Base-by-base conservation (phyloP, 805 yeast genomes). In the Starmerella potacharoeniae region DNA sequence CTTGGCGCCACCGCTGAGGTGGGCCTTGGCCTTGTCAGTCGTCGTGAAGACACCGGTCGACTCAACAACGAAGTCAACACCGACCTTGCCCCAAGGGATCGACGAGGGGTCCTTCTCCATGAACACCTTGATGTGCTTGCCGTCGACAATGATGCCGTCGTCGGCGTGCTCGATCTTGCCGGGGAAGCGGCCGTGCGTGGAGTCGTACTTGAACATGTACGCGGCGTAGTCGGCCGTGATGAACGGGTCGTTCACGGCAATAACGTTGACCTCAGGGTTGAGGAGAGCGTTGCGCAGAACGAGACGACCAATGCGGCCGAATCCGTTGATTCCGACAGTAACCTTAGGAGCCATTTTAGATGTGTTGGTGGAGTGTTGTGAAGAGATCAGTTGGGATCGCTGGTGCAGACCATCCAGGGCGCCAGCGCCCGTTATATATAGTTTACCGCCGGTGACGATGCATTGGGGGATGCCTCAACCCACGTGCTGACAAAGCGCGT, bases 1-100 rank as follows among this genome's bases (percentile, higher is more conserved):
- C 83, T 87, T 85, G 76, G 95, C 95, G 76, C 95, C 95, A 66
- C 85, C 95, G 66, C 77, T 79, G 65, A 87, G 73, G 78, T 88
- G 96, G 73, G 83, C 84, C 70, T 78, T 78, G 63, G 95, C 93
- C 73, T 87, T 85, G 63, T 78, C 95, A 61, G 75, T 62, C 65
- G 79, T 79, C 77, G 89, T 88, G 85, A 88, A 88, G 68, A 88
- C 90, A 80, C 96, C 95, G 64, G 95, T 88, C 71, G 95, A 86
- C 77, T 88, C 95, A 66, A 88, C 83, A 65, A 88, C 91, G 78
- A 75, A 83, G 69, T 85, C 91, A 64, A 88, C 93, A 69, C 87
- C 86, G 58, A 58, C 75, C 62, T 59, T 56, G 65, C 88, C 90
- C 96, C 96, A 88, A 73, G 95, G 95, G 67, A 88, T 84, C 68